These are phyloP conservation scores for Lactifluus rugatus DNA, from an alignment of 768 basidiomycete species.

Conservation along the genomic window DNA sequence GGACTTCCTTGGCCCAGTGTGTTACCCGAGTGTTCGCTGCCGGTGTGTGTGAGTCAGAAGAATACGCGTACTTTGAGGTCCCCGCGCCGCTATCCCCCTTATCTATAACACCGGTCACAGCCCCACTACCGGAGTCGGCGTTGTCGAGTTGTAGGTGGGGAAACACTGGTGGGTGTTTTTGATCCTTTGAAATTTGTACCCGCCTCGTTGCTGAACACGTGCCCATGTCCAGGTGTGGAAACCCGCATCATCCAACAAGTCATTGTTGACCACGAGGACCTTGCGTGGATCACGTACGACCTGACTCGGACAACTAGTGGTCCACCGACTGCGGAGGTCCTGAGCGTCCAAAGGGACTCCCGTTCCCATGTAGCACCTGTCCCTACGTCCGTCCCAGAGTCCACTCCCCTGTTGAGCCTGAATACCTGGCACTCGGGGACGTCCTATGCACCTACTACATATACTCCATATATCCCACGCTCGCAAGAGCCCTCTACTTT, in stretches of 20 bases:
- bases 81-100: conserved; percentile 22
- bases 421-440: conserved; percentile 6
- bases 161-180: conserved; percentile 44
- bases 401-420: conserved; percentile 15
- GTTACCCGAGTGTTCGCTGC: conserved; percentile 50
- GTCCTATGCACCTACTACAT: conserved; percentile 1
- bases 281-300: conserved; percentile 59
- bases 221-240: conserved; percentile 32
- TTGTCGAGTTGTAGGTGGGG: conserved; percentile 63
- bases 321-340: conserved; percentile 49
- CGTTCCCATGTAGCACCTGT: not conserved
- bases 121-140: conserved; percentile 56
- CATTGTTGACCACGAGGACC: conserved; percentile 49
- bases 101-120: conserved; percentile 30
- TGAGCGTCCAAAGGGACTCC: conserved; percentile 39
- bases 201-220: conserved; percentile 14
- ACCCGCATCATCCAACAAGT: conserved; percentile 64
- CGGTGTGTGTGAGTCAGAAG: conserved; percentile 42
- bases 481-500: not conserved
- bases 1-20: conserved; percentile 49
- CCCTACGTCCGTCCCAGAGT: conserved; percentile 24
- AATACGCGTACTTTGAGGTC: conserved; percentile 42
- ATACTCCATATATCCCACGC: conserved; percentile 9
- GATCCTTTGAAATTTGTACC: not conserved
- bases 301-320: conserved; percentile 44